Conservation (phyloP, 2,329 filamentous ascomycete genomes). For the Triangularia setosa region DNA sequence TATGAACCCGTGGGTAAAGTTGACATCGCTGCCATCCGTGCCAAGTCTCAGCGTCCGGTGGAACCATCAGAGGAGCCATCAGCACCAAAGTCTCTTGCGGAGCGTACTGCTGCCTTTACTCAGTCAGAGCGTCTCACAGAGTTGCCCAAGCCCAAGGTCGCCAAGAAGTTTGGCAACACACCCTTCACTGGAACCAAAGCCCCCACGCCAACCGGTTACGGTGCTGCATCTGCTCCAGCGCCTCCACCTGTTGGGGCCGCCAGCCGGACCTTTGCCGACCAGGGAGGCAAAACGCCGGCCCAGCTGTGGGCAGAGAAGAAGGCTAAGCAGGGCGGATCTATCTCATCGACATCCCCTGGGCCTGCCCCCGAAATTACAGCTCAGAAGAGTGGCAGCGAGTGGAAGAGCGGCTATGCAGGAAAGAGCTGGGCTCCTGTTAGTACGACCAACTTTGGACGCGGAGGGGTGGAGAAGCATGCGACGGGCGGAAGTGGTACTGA, state of each 20-base stretch:
- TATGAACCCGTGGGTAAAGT: conserved; percentile 97
- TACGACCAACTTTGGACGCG: conserved; percentile 66
- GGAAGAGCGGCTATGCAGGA: conserved; percentile 88
- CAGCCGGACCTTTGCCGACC: conserved; percentile 88
- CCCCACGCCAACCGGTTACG: conserved; percentile 68
- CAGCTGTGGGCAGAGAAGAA: conserved; percentile 98
- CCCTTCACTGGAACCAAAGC: conserved; percentile 86
- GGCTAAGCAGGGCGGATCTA: conserved; percentile 65
- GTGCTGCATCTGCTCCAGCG: conserved; percentile 55
- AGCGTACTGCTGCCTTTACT: conserved; percentile 70
- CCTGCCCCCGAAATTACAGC: conserved; percentile 53
- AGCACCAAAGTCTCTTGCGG: conserved; percentile 62
- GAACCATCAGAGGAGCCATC: conserved; percentile 34
- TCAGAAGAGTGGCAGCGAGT: conserved; percentile 74
- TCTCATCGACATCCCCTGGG: conserved; percentile 43
- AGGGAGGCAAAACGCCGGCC: conserved; percentile 92
- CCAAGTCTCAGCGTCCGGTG: conserved; percentile 66
- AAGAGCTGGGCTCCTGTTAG: conserved; percentile 88
- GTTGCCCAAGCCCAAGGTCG: conserved; percentile 90
- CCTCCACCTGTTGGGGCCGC: conserved; percentile 70
- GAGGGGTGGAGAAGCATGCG: conserved; percentile 56
- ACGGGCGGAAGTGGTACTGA: conserved; percentile 51
- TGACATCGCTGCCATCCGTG: conserved; percentile 89
- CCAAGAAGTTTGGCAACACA: conserved; percentile 75
- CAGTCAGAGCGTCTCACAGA: conserved; percentile 77